Evolutionary conservation across 805 yeast genomes (phyloP).

Genomic region (baker's yeast (Saccharomyces cerevisiae)): DNA sequence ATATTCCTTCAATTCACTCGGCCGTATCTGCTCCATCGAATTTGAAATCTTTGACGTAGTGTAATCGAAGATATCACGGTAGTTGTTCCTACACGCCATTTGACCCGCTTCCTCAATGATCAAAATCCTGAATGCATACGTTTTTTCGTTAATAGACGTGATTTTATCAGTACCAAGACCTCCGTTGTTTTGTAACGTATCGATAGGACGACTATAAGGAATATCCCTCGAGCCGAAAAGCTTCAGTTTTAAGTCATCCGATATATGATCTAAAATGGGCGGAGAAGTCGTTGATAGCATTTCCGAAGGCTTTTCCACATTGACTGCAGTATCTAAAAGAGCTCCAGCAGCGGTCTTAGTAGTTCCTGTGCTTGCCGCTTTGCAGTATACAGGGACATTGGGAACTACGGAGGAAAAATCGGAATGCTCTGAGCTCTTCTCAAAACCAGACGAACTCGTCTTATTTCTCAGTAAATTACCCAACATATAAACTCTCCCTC

Average conservation of each 20-base stretch:
- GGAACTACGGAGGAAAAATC: background rate
- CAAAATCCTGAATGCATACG: constrained; percentile 27
- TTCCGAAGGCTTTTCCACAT: background rate
- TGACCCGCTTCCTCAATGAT: constrained; percentile 34
- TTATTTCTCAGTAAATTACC: constrained; percentile 8
- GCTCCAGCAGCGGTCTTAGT: constrained; percentile 1
- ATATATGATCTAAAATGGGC: constrained; percentile 21
- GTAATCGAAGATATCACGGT: constrained; percentile 29
- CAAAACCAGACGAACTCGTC: background rate
- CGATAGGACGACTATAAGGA: constrained; percentile 6
- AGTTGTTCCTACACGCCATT: constrained; percentile 30
- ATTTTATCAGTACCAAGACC: background rate
- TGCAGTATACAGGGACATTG: background rate
- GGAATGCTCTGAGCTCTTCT: background rate
- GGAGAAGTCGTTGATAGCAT: constrained; percentile 5
- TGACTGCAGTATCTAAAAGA: background rate
- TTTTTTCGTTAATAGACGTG: background rate
- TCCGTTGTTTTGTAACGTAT: background rate
- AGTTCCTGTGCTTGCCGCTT: constrained; percentile 2
- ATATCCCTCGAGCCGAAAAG: constrained; percentile 21
- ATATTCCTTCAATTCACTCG: constrained; percentile 31
- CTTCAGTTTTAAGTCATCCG: constrained; percentile 24
- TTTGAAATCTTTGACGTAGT: constrained; percentile 17
- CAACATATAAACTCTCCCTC: constrained; percentile 4
- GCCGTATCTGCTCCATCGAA: constrained; percentile 23